Base-by-base conservation (phyloP, 2,329 filamentous ascomycete species). In the Pestalotiopsis sp. region DNA sequence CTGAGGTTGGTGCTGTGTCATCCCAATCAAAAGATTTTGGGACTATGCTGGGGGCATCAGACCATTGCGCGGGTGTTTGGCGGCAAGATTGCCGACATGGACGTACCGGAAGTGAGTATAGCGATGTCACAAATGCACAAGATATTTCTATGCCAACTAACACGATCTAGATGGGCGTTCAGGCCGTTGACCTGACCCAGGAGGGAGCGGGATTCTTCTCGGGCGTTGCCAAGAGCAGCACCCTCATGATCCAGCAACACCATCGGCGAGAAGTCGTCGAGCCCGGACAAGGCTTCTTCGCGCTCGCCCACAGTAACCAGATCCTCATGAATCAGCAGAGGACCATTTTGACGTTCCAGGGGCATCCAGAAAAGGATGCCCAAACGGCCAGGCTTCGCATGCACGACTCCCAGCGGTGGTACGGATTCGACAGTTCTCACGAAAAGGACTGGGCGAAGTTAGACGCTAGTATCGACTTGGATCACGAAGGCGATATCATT, bases 41-140 rank as follows among this genome's bases (percentile, higher is more conserved):
- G 84, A 31, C 84, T 83, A 64, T 87, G 84, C 72, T 84, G 82
- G 82, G 82, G 82, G 13, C 82, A 84, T 72, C 82, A 84, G 72
- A 82, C 80, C 9, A 80, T 83, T 56, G 74, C 74, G 4, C 72
- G 79, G 20, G 72, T 82, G 23, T 81, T 83, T 68, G 80, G 80
- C 4, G 82, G 79, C 1, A 74, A 73, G 63, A 72, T 84, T 4
- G 76, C 74, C n/a, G 78, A 79, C 64, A 80, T 82, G 73, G 74
- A 77, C 4, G 59, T 67, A n/a, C 79, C 79, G 39, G 79, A 84
- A 77, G 79, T 83, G 67, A 73, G 75, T 68, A 64, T 25, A 27
- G 2, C 45, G 17, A 17, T 5, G n/a, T 31, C 14, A 2, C 4
- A 4, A 2, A 2, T 4, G 3, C 9, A 27, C n/a, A 39, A 65